Evolutionary conservation across 176 grass and related monocot species (phyloP), one percentile per base, ranked within the genome.

Genomic region (Eragrostis curvula): DNA sequence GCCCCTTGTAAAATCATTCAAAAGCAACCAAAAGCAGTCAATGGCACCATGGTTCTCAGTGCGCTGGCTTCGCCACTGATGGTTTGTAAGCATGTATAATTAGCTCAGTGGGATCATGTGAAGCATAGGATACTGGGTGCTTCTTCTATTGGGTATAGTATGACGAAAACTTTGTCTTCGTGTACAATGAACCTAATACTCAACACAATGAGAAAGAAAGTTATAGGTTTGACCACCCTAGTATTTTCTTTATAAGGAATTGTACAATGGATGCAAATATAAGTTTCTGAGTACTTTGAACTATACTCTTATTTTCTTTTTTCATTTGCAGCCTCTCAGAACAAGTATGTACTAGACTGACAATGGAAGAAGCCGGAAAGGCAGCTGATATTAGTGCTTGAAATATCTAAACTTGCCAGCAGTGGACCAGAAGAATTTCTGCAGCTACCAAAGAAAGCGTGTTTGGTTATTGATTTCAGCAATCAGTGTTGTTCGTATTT

Each of bases 271-370:
- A 21, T 74, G 66, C 9, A 39, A 48, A 51, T 49, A 28, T 15
- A 51, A 32, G 20, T 12, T 47, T 8, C 40, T 47, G 68, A 61
- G 30, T 74, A 8, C 0, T 3, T 44, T 79, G 9, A 67, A 49
- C 8, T 30, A 1, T 50, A 0, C 3, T 20, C 50, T 84, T 74
- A 25, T 75, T 50, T 59, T 7, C 13, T 15, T 81, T 81, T 66
- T 84, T 21, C 14, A 68, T 79, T 62, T 85, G 70, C 87, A 89
- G 86, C 15, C 15, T 43, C 45, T 82, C 58, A 15, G 11, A 58
- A 63, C 4, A 10, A 32, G 9, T 25, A 11, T 57, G 2, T 47
- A 17, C 69, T 79, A 24, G 28, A 36, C 11, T 68, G 43, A 43
- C 36, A 59, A 2, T 57, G 24, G 43, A 45, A 51, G 24, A 20